Evolutionary conservation across 805 yeast species (phyloP), one percentile per base, ranked within the genome.

Genomic region (Clavispora fructus): DNA sequence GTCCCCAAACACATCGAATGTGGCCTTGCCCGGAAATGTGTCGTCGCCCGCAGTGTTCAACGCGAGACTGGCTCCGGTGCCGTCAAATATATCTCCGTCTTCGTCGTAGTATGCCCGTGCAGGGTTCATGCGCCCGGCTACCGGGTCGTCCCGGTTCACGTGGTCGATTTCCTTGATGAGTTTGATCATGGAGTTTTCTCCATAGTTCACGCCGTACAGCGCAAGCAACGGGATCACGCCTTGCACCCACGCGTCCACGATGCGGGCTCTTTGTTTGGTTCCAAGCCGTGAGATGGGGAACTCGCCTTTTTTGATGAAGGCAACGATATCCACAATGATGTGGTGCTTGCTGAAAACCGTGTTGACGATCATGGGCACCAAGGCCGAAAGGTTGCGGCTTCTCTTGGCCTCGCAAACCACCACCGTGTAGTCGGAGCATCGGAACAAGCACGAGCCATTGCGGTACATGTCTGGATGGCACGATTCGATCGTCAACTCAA

Each of bases 281-380:
- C 85, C 89, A 49, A 90, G 63, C 53, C 95, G 65, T 26, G 94
- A 85, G 41, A 78, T 68, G 3, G 90, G 91, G 54, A 83, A 78
- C 12, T 74, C 75, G 4, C 80, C 83, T 40, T 73, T 72, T 42
- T 78, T 79, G 39, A 87, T 79, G 65, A 92, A 94, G 0, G 89
- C 85, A 32, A 94, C 85, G 38, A 92, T 77, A 62, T 95, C 97
- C 17, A 90, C 70, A 9, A 88, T 77, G 46, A 94, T 68, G 52
- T 89, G 94, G 62, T 91, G 97, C 50, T 79, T 83, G 50, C 86
- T 81, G 56, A 95, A 68, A 0, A 92, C 80, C 14, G 82, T 82
- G 52, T 87, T 85, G 38, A 87, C 90, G 39, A 94, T 77, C 19
- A 91, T 77, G 1, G 98, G 95, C 0, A 89, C 90, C 46, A 94